Evolutionary conservation across 176 grass and related monocot species (phyloP).

Genomic region (Bolboschoenus planiculmis): DNA sequence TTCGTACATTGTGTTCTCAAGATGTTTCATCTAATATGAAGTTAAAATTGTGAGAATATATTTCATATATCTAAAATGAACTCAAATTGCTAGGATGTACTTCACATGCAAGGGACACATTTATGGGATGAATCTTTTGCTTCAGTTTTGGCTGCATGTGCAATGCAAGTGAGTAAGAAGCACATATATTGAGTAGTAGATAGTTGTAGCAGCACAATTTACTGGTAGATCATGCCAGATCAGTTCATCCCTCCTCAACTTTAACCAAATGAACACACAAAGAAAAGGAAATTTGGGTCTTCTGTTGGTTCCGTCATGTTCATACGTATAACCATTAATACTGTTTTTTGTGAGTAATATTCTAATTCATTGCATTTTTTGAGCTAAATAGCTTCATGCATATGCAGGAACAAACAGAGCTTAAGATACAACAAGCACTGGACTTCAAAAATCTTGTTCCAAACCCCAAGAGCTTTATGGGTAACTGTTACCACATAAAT

Average conservation of each 20-base stretch:
- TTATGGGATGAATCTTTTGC: constrained; percentile 59
- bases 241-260: background rate
- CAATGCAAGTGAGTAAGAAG: constrained; percentile 35
- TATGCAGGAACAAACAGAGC: constrained; percentile 40
- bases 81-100: constrained; percentile 38
- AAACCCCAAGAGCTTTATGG: constrained; percentile 41
- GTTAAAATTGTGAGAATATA: background rate
- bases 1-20: background rate
- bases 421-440: constrained; percentile 33
- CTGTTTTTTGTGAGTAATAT: background rate
- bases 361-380: background rate
- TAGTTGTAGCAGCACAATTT: background rate
- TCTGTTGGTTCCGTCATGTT: background rate
- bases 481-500: constrained; percentile 28
- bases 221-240: background rate
- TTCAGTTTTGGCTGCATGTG: constrained; percentile 36
- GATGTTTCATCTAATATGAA: background rate
- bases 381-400: background rate
- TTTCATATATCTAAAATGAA: constrained; percentile 18
- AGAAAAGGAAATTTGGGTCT: background rate
- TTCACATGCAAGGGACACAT: constrained; percentile 48
- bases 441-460: constrained; percentile 25
- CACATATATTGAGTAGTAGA: background rate
- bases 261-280: background rate
- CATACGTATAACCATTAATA: background rate